phyloP scores from a whole-genome alignment of 345 rosid genomes.

The Pugionium cornutum region DNA sequence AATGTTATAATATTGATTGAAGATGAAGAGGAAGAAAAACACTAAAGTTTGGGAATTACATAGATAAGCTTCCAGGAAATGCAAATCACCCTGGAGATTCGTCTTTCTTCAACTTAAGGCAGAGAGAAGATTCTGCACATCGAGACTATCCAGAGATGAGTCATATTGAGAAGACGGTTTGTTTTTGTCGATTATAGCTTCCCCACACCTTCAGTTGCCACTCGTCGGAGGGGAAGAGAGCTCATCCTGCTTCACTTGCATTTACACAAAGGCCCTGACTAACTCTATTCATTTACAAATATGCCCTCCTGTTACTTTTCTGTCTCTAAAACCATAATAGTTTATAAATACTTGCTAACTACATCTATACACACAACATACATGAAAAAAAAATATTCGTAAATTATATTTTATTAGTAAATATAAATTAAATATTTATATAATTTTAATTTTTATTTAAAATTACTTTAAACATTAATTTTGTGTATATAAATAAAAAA shows the following conservation, averaged over 20 bases:
- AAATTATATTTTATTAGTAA: too few relatives aligned
- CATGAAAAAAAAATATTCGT: too few relatives aligned
- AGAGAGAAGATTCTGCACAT: constrained; percentile 35
- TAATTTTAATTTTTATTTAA: too few relatives aligned
- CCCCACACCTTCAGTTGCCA: constrained; percentile 38
- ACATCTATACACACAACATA: too few relatives aligned
- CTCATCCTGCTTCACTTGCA: neutral
- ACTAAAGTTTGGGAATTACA: constrained; percentile 25
- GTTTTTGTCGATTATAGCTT: constrained; percentile 23
- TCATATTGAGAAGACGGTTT: constrained; percentile 36
- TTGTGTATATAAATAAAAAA: too few relatives aligned
- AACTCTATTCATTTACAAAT: constrained; percentile 14
- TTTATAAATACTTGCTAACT: too few relatives aligned
- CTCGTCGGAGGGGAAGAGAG: constrained; percentile 32
- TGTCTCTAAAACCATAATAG: too few relatives aligned
- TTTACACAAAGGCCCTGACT: too few relatives aligned
- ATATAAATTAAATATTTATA: too few relatives aligned
- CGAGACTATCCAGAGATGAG: constrained; percentile 8
- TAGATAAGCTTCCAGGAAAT: constrained; percentile 26
- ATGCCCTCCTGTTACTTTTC: constrained; percentile 28
- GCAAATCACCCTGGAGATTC: constrained; percentile 36
- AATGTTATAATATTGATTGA: constrained; percentile 33
- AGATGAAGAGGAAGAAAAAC: constrained; percentile 25
- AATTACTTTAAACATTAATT: too few relatives aligned
- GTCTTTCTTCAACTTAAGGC: neutral